A percentile compares a stretch with the other conserved stretches of the same genome.
Conservation (phyloP, 768 basidiomycete species). For the Fibroporia radiculosa region DNA sequence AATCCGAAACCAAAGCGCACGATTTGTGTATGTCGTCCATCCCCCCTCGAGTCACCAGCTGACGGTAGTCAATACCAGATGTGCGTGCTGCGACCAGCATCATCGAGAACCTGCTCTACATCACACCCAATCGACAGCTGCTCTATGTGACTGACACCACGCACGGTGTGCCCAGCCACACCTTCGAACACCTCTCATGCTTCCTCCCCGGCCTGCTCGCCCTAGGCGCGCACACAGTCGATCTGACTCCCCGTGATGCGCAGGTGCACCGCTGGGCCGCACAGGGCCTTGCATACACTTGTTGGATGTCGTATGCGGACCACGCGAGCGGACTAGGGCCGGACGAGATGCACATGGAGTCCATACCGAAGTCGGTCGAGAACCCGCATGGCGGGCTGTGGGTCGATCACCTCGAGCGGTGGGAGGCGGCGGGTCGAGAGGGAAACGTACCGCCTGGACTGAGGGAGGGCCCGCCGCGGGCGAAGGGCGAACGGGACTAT, state of each 20-base stretch:
- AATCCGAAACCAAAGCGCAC: constrained; percentile 51
- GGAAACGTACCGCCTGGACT: constrained; percentile 47
- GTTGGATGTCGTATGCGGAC: constrained; percentile 68
- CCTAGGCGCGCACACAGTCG: constrained; percentile 58
- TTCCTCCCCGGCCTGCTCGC: constrained; percentile 75
- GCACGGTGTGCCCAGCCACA: constrained; percentile 29
- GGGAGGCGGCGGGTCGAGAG: constrained; percentile 26
- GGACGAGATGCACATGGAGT: constrained; percentile 38
- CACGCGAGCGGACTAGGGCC: constrained; percentile 63
- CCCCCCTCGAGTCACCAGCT: too few relatives aligned
- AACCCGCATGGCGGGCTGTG: constrained; percentile 11
- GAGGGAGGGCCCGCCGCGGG: constrained; percentile 29
- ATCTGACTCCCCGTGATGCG: constrained; percentile 39
- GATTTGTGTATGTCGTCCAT: constrained; percentile 51
- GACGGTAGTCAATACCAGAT: constrained; percentile 30
- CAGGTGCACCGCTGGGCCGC: constrained; percentile 70
- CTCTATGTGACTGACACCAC: constrained; percentile 64
- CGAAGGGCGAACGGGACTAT: constrained; percentile 42
- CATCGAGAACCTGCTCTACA: constrained; percentile 53
- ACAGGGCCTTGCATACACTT: constrained; percentile 65
- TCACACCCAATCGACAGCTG: constrained; percentile 57
- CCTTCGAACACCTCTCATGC: constrained; percentile 75
- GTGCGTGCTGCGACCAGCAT: constrained; percentile 53
- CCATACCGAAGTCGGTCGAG: constrained; percentile 1
- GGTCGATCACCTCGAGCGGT: constrained; percentile 37